Percentiles rank a stretch among this genome's conserved stretches.
Conservation (phyloP, 2,329 filamentous ascomycete genomes). For the Elsinoe australis region DNA sequence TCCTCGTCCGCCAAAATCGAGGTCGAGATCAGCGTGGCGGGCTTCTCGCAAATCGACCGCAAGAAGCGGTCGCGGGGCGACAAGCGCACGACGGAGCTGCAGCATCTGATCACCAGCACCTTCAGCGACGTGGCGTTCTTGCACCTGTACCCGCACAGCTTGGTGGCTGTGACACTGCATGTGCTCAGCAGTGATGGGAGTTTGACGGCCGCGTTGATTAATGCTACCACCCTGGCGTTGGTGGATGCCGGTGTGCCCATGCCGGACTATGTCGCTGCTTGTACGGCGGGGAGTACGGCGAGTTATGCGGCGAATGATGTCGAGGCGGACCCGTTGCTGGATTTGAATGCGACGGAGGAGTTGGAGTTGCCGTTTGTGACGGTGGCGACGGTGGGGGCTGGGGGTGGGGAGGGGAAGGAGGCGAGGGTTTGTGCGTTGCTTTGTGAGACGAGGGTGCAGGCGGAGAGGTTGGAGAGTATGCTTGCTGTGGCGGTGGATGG, state of each 20-base stretch:
- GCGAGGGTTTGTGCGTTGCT: conserved; percentile 72
- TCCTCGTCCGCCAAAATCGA: conserved; percentile 58
- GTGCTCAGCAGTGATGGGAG: conserved; percentile 86
- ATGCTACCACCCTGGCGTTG: conserved; percentile 82
- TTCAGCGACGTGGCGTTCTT: conserved; percentile 74
- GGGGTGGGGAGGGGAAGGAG: conserved; percentile 30
- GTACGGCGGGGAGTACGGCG: conserved; percentile 74
- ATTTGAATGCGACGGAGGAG: conserved; percentile 73
- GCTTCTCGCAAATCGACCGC: conserved; percentile 80
- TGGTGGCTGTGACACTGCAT: conserved; percentile 75
- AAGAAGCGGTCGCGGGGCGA: conserved; percentile 68
- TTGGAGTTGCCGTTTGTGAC: conserved; percentile 84
- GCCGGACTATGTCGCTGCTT: conserved; percentile 82
- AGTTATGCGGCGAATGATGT: conserved; percentile 55
- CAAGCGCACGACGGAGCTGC: conserved; percentile 76
- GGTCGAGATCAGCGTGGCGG: conserved; percentile 77
- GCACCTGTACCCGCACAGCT: conserved; percentile 80
- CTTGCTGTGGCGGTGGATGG: conserved; percentile 85
- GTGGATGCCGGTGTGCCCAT: conserved; percentile 94
- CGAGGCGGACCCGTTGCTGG: conserved; percentile 71
- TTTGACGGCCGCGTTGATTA: conserved; percentile 79
- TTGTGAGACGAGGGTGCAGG: conserved; percentile 83
- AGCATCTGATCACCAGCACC: conserved; percentile 68
- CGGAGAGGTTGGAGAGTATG: conserved; percentile 79
- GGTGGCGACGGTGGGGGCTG: conserved; percentile 71